Conservation (phyloP, 2,329 filamentous ascomycete genomes). For the Nemania sp. region DNA sequence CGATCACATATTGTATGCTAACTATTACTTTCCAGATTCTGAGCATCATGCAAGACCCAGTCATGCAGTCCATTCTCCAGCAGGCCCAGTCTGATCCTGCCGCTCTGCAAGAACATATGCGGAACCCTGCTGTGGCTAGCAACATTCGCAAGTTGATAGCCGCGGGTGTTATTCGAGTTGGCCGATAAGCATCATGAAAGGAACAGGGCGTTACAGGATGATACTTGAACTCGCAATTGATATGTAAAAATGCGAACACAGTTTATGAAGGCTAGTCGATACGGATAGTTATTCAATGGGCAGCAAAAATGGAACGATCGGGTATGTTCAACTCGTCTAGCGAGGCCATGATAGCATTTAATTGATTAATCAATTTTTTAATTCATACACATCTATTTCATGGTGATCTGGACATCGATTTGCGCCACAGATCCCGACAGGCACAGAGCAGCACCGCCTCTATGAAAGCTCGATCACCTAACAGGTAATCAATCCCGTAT, state of each 20-base stretch:
- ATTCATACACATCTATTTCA: not conserved
- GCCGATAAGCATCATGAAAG: conserved; percentile 42
- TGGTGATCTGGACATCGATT: not conserved
- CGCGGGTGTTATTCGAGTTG: conserved; percentile 86
- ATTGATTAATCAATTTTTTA: conserved; percentile 15
- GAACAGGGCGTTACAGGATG: conserved; percentile 22
- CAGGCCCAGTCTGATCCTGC: conserved; percentile 93
- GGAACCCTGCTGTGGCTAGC: conserved; percentile 78
- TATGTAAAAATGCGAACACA: conserved; percentile 8
- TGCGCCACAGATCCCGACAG: no score
- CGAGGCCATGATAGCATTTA: conserved; percentile 9
- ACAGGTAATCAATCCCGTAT: no score
- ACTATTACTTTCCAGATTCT: conserved; percentile 64
- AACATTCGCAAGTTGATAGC: conserved; percentile 96
- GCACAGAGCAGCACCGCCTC: no score
- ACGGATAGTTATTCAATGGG: not conserved
- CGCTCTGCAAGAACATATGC: conserved; percentile 95
- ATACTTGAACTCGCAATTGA: conserved; percentile 12
- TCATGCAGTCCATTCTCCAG: conserved; percentile 97
- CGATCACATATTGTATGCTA: conserved; percentile 26
- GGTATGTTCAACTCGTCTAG: conserved; percentile 8
- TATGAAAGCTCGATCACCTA: no score
- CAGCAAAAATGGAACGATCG: conserved; percentile 19
- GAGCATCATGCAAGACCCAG: conserved; percentile 87
- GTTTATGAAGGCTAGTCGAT: conserved; percentile 5